These are phyloP conservation scores for Geoglossum cookeanum DNA, from an alignment of 2,329 filamentous ascomycete genomes.

Conservation along the genomic window DNA sequence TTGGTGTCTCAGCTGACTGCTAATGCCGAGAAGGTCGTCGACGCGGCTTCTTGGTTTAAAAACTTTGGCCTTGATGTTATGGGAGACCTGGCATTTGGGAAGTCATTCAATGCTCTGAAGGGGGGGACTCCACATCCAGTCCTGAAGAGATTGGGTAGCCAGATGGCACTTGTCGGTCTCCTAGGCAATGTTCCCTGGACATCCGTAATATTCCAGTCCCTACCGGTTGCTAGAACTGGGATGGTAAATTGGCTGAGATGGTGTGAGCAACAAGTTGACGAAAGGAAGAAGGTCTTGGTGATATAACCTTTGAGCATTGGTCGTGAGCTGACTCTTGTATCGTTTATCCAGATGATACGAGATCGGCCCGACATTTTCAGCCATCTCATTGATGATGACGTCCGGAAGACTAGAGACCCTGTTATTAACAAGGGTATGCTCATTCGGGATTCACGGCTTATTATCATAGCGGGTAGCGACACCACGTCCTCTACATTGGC, in stretches of 20 bases:
- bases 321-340: neutral
- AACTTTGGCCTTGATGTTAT: slow-evolving; percentile 20
- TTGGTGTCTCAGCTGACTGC: neutral
- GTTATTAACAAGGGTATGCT: too few relatives aligned
- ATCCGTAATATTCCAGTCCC: neutral
- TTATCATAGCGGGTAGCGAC: neutral
- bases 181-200: neutral
- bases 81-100: slow-evolving; percentile 20
- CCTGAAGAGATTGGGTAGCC: neutral
- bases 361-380: neutral
- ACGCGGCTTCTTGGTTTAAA: slow-evolving; percentile 51
- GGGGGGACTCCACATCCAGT: slow-evolving; percentile 14
- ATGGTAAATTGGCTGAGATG: neutral
- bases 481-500: neutral
- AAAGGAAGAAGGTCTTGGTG: neutral
- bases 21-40: slow-evolving; percentile 13
- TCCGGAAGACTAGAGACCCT: too few relatives aligned
- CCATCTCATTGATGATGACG: neutral
- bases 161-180: neutral
- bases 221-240: slow-evolving; percentile 1
- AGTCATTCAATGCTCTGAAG: slow-evolving; percentile 19
- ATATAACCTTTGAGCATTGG: neutral
- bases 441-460: too few relatives aligned
- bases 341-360: neutral
- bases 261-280: neutral